A percentile compares a stretch with the other conserved stretches of the same genome.
Conservation (phyloP, 768 basidiomycete species). For the Termitomyces sp. region DNA sequence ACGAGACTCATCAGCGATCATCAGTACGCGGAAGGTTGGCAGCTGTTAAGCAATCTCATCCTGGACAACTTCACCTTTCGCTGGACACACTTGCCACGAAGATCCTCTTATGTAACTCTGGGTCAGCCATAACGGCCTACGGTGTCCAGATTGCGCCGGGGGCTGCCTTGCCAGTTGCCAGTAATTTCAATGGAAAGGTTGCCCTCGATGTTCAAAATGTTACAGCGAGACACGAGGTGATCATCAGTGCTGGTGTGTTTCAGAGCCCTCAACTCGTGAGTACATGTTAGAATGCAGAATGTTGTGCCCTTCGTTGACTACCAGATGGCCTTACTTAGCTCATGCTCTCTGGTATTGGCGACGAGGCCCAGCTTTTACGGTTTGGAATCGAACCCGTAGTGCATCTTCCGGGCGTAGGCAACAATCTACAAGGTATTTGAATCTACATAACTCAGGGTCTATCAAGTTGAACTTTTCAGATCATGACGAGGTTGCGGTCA, state of each 20-base stretch:
- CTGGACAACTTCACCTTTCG: conserved; percentile 13
- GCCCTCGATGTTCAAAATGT: conserved; percentile 10
- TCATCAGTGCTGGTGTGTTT: conserved; percentile 19
- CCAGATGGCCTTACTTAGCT: conserved; percentile 11
- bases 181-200: conserved; percentile 18
- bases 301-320: not conserved
- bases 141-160: conserved; percentile 17
- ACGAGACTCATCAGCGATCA: conserved; percentile 20
- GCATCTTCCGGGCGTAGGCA: conserved; percentile 28
- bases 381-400: conserved; percentile 21
- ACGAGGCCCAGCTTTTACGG: conserved; percentile 15
- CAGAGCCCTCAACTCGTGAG: conserved; percentile 23
- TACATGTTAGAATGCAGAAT: not conserved
- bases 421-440: conserved; percentile 26
- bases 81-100: conserved; percentile 22
- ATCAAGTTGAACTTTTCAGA: conserved; percentile 12
- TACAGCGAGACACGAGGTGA: conserved; percentile 20
- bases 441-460: not conserved
- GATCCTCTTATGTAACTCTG: conserved; percentile 14
- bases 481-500: conserved; percentile 25
- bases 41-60: conserved; percentile 8
- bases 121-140: conserved; percentile 12
- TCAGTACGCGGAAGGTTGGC: conserved; percentile 19
- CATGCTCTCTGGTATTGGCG: conserved; percentile 30
- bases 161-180: conserved; percentile 20